Evolutionary conservation across 495 filamentous ascomycete genomes (phyloP), one percentile per base, ranked within the genome.

Genomic region (Melanomma pulvis-pyrius): DNA sequence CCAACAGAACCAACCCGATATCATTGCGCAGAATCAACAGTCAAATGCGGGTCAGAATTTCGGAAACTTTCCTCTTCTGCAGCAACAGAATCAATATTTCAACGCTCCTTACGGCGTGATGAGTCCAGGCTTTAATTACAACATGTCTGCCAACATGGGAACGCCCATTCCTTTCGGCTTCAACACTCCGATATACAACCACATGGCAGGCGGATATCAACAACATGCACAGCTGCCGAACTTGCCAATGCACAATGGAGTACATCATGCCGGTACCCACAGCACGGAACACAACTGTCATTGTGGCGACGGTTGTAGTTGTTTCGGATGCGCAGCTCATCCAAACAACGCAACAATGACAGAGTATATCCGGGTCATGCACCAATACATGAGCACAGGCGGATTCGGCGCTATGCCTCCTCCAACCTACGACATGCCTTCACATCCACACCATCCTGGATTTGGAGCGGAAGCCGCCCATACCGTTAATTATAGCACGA

Each of bases 301-400:
- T 41, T 75, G 74, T 52, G 74, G 74, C 2, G 70, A 74, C 28
- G 30, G 21, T 12, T 75, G 74, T 47, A 63, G 36, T 13, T 75
- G 74, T 50, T 66, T 75, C 44, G 74, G 69, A 8, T 75, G 74
- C 53, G 68, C 69, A 6, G 65, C 67, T 9, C 74, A 75, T 49
- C 74, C 74, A 7, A 57, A 68, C 39, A 75, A 75, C 41, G 60
- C 60, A 2, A 73, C 74, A 12, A 75, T 70, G 54, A 69, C 59
- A 6, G 50, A 71, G 28, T 75, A 74, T 44, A 60, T 75, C 28
- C 57, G 56, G 0, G n/a, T 64, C 7, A 66, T 70, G 59, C 57
- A 61, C 44, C 57, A 67, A 17, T 71, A 46, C 52, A 68, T 69
- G 62, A 71, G 52, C 28, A 51, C 50, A 13, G 59, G 65, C 21